phyloP scores from a whole-genome alignment of 192 early-diverging fungal genomes.

The Nowakowskiella sp. region DNA sequence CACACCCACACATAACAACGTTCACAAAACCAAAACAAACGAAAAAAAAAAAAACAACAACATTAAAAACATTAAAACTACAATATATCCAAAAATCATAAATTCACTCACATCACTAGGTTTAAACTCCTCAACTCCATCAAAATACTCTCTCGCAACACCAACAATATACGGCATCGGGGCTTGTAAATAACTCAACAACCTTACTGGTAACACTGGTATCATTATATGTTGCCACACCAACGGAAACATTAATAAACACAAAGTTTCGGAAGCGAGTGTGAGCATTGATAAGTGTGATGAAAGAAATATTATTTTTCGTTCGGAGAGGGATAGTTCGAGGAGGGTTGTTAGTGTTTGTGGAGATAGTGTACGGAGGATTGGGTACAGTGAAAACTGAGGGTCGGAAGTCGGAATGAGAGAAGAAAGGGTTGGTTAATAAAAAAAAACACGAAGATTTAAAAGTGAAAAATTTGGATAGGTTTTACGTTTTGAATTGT shows the following conservation, averaged over 20 bases:
- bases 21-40: neutral
- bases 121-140: constrained; percentile 36
- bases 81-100: too few species aligned
- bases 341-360: constrained; percentile 57
- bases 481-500: constrained; percentile 62
- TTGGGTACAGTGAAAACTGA: constrained; percentile 68
- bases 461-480: neutral
- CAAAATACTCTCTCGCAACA: constrained; percentile 46
- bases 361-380: constrained; percentile 60
- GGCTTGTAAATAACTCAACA: constrained; percentile 59
- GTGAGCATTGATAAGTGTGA: constrained; percentile 61
- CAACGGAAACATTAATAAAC: constrained; percentile 60
- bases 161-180: constrained; percentile 76
- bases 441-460: too few species aligned
- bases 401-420: constrained; percentile 2
- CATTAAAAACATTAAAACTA: neutral
- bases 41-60: constrained; percentile 7
- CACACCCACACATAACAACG: neutral
- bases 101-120: constrained; percentile 64
- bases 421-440: constrained; percentile 8
- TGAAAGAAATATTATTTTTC: constrained; percentile 65
- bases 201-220: constrained; percentile 56
- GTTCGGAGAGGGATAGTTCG: constrained; percentile 63
- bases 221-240: constrained; percentile 74
- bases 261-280: constrained; percentile 54